Base-by-base conservation (phyloP, 306 rosid genomes). In the Nissolia schottii region DNA sequence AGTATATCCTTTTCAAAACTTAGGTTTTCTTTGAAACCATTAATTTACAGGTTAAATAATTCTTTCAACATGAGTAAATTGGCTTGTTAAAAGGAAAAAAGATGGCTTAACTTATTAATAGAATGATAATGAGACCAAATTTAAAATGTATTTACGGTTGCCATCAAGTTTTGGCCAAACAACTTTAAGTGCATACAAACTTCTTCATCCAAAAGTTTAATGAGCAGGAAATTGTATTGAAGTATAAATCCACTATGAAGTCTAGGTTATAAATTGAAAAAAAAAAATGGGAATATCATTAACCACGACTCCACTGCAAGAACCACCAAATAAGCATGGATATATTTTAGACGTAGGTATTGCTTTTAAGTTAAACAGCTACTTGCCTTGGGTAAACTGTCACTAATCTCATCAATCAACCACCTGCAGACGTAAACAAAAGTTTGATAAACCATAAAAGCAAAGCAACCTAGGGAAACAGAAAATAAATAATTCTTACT, bases 381-480 rank as follows among this genome's bases (percentile, higher is more conserved):
- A 67, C 90, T 85, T 85, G 70, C 97, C 92, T 91, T 85, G 35
- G 96, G 95, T 78, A 94, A 82, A 85, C 95, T 94, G 76, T 94
- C 98, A 51, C 67, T 72, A 15, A 94, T 86, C 83, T 94, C 98
- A 64, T 89, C 98, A 84, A 94, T 53, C 90, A 94, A 76, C 98
- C 98, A 94, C 82, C 98, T 94, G 82, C 69, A 71, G 56, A 73
- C 67, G 62, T 69, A 34, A 77, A 51, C 64, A 79, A 60, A 66
- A 61, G 49, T 20, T 34, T 11, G 67, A 73, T 63, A 71, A 19
- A 78, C 20, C 15, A 82, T 37, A 45, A 56, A 53, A 62, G 51
- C 13, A 81, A 48, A 54, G 75, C 45, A 75, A 40, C 62, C 43
- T 64, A 8, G 31, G 11, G 55, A 37, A 59, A 29, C 35, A 2